phyloP scores from a whole-genome alignment of 2,329 filamentous ascomycete species.

The Neonectria punicea region DNA sequence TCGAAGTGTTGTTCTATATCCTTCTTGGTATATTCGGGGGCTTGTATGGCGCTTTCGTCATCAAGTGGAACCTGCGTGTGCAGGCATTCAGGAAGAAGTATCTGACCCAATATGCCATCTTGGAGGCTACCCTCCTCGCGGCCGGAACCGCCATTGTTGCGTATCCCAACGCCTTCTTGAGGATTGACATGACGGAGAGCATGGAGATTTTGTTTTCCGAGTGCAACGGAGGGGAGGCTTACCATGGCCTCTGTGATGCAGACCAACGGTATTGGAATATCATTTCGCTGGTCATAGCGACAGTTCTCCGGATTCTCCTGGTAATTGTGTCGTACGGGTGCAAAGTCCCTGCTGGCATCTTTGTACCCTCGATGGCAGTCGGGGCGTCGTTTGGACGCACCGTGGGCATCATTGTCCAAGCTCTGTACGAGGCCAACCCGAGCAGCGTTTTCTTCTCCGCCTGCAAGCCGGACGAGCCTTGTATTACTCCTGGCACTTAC shows the following conservation, averaged over 20 bases:
- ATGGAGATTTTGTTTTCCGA: constrained; percentile 98
- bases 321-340: constrained; percentile 98
- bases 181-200: constrained; percentile 99
- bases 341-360: constrained; percentile 97
- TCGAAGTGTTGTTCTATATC: constrained; percentile 93
- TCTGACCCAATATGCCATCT: constrained; percentile 81
- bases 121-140: constrained; percentile 87
- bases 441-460: constrained; percentile 85
- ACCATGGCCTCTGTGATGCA: constrained; percentile 86
- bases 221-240: constrained; percentile 89
- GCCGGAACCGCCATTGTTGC: constrained; percentile 89
- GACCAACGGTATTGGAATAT: constrained; percentile 83
- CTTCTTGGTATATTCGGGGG: constrained; percentile 93
- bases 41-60: constrained; percentile 94
- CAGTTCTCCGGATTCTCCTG: constrained; percentile 80
- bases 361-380: constrained; percentile 97
- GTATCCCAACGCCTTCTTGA: constrained; percentile 93
- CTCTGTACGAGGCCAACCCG: constrained; percentile 86
- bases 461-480: constrained; percentile 90
- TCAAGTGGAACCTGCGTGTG: constrained; percentile 94
- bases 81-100: constrained; percentile 96
- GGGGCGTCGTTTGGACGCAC: constrained; percentile 94
- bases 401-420: constrained; percentile 93
- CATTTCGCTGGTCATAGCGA: constrained; percentile 80
- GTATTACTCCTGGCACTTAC: constrained; percentile 97